Evolutionary conservation across 495 filamentous ascomycete species (phyloP), one percentile per base, ranked within the genome.

Genomic region (Bombardia bombarda): DNA sequence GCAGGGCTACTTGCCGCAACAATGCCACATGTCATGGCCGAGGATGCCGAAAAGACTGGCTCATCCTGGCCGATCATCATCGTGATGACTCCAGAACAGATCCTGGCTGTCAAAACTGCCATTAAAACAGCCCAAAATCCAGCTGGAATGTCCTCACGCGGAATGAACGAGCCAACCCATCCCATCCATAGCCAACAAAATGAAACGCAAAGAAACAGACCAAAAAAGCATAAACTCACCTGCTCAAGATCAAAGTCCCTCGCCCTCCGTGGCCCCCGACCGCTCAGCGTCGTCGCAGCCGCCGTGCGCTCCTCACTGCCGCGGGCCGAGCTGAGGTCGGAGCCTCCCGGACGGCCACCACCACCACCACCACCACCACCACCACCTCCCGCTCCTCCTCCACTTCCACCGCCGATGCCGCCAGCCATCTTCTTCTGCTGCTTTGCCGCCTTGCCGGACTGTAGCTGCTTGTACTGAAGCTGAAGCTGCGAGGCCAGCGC

Each of bases 271-370:
- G 89, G 90, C 32, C 78, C 81, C 26, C 82, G 68, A 21, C 79
- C 68, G 24, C 76, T 79, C 46, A 78, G 68, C 20, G 75, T 77
- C 40, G 80, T 74, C 12, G 78, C 76, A 6, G 78, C 83, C 30
- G 77, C 78, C 41, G 80, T 79, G 46, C 86, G 78, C 62, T 94
- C 89, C 62, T 95, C 89, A 63, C 89, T 95, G 25, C 81, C 87
- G 30, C 87, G 78, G 32, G 80, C 79, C 17, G 87, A 92, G 61
- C 81, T 83, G 56, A 80, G 70, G 55, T 93, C 87, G 24, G 84
- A 87, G 32, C 77, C 82, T 37, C 69, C 70, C 25, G 76, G 67
- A n/a, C n/a, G n/a, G n/a, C n/a, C n/a, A n/a, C n/a, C n/a, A n/a
- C n/a, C n/a, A n/a, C n/a, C n/a, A n/a, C n/a, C n/a, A n/a, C n/a